Percentiles rank a stretch among this genome's conserved stretches.
These are phyloP conservation scores for Neoboletus brunneissimus DNA, from an alignment of 768 basidiomycete species.

Conservation along the genomic window DNA sequence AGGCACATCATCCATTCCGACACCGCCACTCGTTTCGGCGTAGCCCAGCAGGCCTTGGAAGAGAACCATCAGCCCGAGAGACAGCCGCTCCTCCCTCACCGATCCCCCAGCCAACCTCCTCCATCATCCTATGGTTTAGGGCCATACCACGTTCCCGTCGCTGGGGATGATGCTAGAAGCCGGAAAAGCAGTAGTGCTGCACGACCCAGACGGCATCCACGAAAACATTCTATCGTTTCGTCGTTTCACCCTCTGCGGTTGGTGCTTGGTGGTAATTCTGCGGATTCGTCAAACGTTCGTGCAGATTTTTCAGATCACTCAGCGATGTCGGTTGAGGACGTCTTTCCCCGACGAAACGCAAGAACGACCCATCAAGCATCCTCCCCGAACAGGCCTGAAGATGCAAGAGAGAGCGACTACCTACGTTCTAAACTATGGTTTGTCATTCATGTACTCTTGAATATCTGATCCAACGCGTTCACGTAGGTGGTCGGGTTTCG, in stretches of 20 bases:
- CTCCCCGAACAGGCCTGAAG: slow-evolving; percentile 22
- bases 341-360: slow-evolving; percentile 26
- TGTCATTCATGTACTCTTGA: slow-evolving; percentile 18
- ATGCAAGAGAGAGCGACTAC: slow-evolving; percentile 67
- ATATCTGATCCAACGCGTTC: background rate
- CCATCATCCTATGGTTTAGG: slow-evolving; percentile 19
- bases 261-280: slow-evolving; percentile 8
- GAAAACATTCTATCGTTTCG: slow-evolving; percentile 34
- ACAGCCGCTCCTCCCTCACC: slow-evolving; percentile 30
- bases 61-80: slow-evolving; percentile 18
- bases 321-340: slow-evolving; percentile 40
- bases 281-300: background rate
- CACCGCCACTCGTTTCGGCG: background rate
- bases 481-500: slow-evolving; percentile 83
- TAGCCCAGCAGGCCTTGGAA: slow-evolving; percentile 8
- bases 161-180: slow-evolving; percentile 28
- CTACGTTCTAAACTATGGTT: slow-evolving; percentile 84
- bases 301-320: slow-evolving; percentile 1
- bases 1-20: slow-evolving; percentile 1
- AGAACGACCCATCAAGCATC: slow-evolving; percentile 5
- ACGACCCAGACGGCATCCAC: slow-evolving; percentile 21
- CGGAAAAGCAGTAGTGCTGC: slow-evolving; percentile 22
- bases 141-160: slow-evolving; percentile 1
- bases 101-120: slow-evolving; percentile 21
- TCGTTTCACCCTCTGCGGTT: slow-evolving; percentile 35